A percentile compares a stretch with the other conserved stretches of the same genome.
Conservation (phyloP, 2,329 filamentous ascomycete species). For the Trichoderma oligosporum region DNA sequence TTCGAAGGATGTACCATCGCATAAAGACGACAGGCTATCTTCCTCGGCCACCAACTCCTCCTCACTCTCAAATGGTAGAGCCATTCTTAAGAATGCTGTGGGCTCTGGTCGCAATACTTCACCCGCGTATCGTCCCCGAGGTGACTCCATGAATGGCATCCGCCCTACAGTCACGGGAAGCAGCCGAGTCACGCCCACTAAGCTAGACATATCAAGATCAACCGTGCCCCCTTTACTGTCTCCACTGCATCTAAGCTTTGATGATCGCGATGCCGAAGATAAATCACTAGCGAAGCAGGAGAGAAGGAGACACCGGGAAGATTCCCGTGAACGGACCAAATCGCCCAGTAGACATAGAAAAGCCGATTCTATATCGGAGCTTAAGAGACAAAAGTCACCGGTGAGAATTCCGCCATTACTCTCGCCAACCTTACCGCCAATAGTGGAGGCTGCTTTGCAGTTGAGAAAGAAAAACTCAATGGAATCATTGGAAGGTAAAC, state of each 20-base stretch:
- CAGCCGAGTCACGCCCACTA: constrained; percentile 37
- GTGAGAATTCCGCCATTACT: constrained; percentile 47
- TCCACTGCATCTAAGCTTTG: constrained; percentile 47
- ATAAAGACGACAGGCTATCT: constrained; percentile 28
- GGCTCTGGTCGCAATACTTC: constrained; percentile 31
- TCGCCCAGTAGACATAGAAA: constrained; percentile 32
- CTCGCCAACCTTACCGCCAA: constrained; percentile 53
- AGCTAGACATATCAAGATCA: constrained; percentile 38
- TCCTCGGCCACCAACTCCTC: constrained; percentile 23
- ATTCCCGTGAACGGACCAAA: constrained; percentile 28
- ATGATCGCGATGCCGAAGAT: constrained; percentile 32
- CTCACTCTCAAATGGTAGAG: constrained; percentile 38
- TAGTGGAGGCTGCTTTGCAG: constrained; percentile 43
- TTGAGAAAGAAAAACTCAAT: constrained; percentile 32
- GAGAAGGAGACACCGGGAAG: constrained; percentile 33
- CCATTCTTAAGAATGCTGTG: constrained; percentile 31
- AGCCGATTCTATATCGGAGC: constrained; percentile 24
- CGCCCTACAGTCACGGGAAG: constrained; percentile 33
- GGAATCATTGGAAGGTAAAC: constrained; percentile 24
- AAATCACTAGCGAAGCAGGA: constrained; percentile 29
- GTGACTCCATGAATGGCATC: constrained; percentile 43
- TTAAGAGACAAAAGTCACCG: constrained; percentile 39
- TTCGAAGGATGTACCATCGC: constrained; percentile 29
- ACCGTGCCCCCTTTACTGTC: constrained; percentile 52
- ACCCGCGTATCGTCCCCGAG: constrained; percentile 38